Base-by-base conservation (phyloP, 2,329 filamentous ascomycete genomes). In the Trichophyton equinum region DNA sequence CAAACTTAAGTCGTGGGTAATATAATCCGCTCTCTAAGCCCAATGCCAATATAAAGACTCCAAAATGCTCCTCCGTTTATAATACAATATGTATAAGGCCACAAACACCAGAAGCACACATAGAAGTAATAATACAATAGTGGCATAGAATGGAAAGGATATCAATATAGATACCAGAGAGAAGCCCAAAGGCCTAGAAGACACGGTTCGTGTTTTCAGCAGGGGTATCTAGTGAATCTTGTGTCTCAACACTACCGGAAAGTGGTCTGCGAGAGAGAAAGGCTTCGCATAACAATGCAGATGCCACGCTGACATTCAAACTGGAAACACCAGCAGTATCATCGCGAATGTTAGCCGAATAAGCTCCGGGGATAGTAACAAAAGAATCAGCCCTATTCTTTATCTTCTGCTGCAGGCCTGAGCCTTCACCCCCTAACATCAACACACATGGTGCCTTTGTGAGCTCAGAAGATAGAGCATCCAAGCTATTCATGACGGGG, bases 281-380 rank as follows among this genome's bases (percentile, higher is more conserved):
- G 64, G 69, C 73, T 60, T 76, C 69, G 65, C 75, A 75, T 58
- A 97, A 75, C 57, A 97, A 76, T 0, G 84, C 90, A 5, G 89
- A 84, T 1, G 94, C 92, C 20, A 95, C 91, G 69, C 89, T 90
- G 44, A 97, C 94, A 71, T 99, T 97, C 71, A 99, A 75, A 72
- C 91, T 96, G 73, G 97, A 92, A 2, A 99, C 84, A 1, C 80
- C 70, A 66, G 84, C 71, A 3, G 69, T 69, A 65, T 76, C 74
- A 15, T 70, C 68, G 9, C 66, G 63, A 8, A 70, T 65, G 1
- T 70, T 70, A 8, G 69, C 56, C 3, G 68, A 64, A 68, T 81
- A 70, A 68, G 75, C 72, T 72, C 81, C 72, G 72, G 82, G 65
- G 60, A 99, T 89, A 5, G 85, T 80, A 15, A 86, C 77, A 27